phyloP scores from a whole-genome alignment of 345 rosid genomes.

The Cardamine resedifolia region DNA sequence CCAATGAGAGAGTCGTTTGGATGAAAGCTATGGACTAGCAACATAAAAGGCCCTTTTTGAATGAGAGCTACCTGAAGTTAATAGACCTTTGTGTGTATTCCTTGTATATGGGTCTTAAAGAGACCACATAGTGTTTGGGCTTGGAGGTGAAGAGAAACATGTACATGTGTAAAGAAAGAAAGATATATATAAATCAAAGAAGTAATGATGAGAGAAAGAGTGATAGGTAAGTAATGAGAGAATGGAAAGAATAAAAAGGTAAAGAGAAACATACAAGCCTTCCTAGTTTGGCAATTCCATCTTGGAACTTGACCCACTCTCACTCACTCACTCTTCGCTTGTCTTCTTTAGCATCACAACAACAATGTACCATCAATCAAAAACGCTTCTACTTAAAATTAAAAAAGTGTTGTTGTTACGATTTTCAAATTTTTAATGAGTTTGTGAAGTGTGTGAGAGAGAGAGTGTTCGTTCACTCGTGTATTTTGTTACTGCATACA shows the following conservation, averaged over 20 bases:
- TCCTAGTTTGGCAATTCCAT: slow-evolving; percentile 24
- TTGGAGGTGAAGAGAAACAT: neutral
- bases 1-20: neutral
- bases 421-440: slow-evolving; percentile 21
- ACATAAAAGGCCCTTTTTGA: neutral
- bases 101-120: slow-evolving; percentile 18
- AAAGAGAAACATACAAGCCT: slow-evolving; percentile 30
- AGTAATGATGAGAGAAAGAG: neutral
- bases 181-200: neutral
- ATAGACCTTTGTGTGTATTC: neutral
- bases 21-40: neutral
- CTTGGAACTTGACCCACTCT: slow-evolving; percentile 33
- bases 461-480: slow-evolving; percentile 16
- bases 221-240: slow-evolving; percentile 31
- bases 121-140: slow-evolving; percentile 7
- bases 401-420: neutral
- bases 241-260: slow-evolving; percentile 26
- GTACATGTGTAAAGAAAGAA: neutral
- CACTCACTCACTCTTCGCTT: neutral
- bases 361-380: slow-evolving; percentile 21
- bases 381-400: neutral
- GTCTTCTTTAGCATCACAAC: slow-evolving; percentile 29
- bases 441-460: neutral
- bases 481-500: slow-evolving; percentile 28
- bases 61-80: neutral